Evolutionary conservation across 2,329 filamentous ascomycete genomes (phyloP).

Genomic region (Fusarium sp.): DNA sequence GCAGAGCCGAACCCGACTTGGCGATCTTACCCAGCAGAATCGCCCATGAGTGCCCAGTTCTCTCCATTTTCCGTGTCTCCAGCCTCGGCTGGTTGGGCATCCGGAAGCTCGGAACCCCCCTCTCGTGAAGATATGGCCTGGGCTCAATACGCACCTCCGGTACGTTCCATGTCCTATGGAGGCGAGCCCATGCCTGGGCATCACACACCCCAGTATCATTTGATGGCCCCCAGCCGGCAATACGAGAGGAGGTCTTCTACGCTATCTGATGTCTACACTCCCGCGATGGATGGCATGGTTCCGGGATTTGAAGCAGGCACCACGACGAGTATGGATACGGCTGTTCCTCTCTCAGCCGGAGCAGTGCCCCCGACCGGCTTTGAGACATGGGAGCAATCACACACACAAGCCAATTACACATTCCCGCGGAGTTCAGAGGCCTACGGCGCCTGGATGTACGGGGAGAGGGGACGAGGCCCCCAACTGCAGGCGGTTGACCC

Average conservation of each 20-base stretch:
- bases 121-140: constrained; percentile 61
- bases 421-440: constrained; percentile 54
- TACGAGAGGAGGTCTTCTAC: constrained; percentile 59
- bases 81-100: constrained; percentile 57
- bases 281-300: constrained; percentile 53
- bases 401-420: constrained; percentile 45
- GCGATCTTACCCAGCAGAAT: constrained; percentile 63
- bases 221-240: constrained; percentile 53
- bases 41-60: constrained; percentile 63
- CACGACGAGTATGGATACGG: constrained; percentile 47
- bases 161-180: constrained; percentile 63
- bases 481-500: constrained; percentile 16
- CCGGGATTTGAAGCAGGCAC: constrained; percentile 52
- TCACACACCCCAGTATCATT: constrained; percentile 55
- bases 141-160: constrained; percentile 56
- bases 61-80: constrained; percentile 61
- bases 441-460: constrained; percentile 55
- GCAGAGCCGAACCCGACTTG: constrained; percentile 60
- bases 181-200: constrained; percentile 55
- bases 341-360: constrained; percentile 53
- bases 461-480: constrained; percentile 19
- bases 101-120: constrained; percentile 51
- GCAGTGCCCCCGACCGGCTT: constrained; percentile 54
- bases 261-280: constrained; percentile 59
- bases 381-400: constrained; percentile 59